A percentile compares a stretch with the other conserved stretches of the same genome.
Conservation (phyloP, 2,329 filamentous ascomycete genomes). For the Colletotrichum sublineola region DNA sequence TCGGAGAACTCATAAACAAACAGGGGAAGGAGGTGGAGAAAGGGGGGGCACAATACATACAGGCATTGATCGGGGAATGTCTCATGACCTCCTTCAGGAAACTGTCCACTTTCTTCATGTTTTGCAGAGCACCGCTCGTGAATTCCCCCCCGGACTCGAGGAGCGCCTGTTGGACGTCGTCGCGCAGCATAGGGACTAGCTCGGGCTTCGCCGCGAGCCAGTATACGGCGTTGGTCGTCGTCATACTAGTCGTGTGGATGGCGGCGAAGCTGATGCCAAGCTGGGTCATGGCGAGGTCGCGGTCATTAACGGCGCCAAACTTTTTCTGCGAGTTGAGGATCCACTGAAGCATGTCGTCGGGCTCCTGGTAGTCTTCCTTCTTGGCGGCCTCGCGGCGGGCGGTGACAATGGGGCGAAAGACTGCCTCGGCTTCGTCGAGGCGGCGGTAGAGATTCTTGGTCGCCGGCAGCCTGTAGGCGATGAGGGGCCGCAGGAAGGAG, state of each 20-base stretch:
- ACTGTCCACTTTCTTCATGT: slow-evolving; percentile 57
- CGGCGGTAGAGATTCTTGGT: slow-evolving; percentile 52
- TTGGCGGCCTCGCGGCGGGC: slow-evolving; percentile 45
- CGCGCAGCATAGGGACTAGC: slow-evolving; percentile 62
- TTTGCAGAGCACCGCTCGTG: slow-evolving; percentile 52
- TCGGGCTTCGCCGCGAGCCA: slow-evolving; percentile 65
- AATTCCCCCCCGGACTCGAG: slow-evolving; percentile 50
- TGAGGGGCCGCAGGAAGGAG: slow-evolving; percentile 51
- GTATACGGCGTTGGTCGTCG: slow-evolving; percentile 60
- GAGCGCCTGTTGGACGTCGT: slow-evolving; percentile 62
- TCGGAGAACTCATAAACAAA: neutral
- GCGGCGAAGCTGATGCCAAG: slow-evolving; percentile 62
- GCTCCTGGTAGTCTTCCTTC: slow-evolving; percentile 46
- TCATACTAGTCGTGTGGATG: slow-evolving; percentile 65
- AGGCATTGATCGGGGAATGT: slow-evolving; percentile 46
- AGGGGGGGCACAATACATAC: neutral
- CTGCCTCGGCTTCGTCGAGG: slow-evolving; percentile 49
- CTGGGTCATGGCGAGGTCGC: slow-evolving; percentile 56
- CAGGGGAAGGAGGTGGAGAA: too few relatives aligned
- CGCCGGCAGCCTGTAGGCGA: slow-evolving; percentile 51
- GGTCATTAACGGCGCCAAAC: slow-evolving; percentile 49
- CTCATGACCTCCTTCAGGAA: slow-evolving; percentile 56
- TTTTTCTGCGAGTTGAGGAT: slow-evolving; percentile 55
- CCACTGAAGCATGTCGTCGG: slow-evolving; percentile 65
- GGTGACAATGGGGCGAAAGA: slow-evolving; percentile 54